Evolutionary conservation across 2,329 filamentous ascomycete genomes (phyloP), one percentile per base, ranked within the genome.

Genomic region (Fusarium sambucinum): DNA sequence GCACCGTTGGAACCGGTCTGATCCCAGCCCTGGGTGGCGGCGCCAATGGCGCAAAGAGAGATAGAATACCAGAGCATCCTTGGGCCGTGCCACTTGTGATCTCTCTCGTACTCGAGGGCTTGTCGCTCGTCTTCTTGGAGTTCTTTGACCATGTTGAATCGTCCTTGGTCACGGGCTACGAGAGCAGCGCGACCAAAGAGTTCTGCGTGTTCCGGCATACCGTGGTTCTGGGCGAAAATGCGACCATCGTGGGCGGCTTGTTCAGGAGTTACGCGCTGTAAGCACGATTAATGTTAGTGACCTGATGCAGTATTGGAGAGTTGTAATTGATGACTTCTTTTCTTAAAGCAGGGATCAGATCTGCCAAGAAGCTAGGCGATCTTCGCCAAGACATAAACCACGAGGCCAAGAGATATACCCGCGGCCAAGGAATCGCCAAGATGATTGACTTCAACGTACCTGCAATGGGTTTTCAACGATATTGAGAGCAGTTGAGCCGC

Each of bases 1-100:
- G 88, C 88, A 23, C 87, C 87, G 69, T 89, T 89, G 63, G 81
- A 80, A 53, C 87, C 88, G 3, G 88, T 90, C 76, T 90, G 86
- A 71, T 90, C 87, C 88, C 88, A 90, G 7, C 88, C 87, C 52
- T 85, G 82, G 0, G 86, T 85, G 6, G 86, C 85, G 14, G 86
- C 86, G 25, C 84, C 86, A 48, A 88, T 78, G 21, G 86, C 85
- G 66, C 85, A 87, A 25, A 86, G 79, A 3, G 80, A 76, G 59
- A 89, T 87, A 1, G 85, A 75, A 55, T 77, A 77, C 70, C 77
- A 77, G 12, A 80, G 72, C 74, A 77, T 80, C 66, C 72, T 78
- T 0, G 86, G 83, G 4, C 85, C 84, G 63, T 81, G 80, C 83
- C 87, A 89, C 59, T 86, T 87, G 76, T 89, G 86, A 82, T 88